A percentile compares a stretch with the other conserved stretches of the same genome.
Conservation (phyloP, 2,329 filamentous ascomycete genomes). For the Tolypocladium pustulatum region DNA sequence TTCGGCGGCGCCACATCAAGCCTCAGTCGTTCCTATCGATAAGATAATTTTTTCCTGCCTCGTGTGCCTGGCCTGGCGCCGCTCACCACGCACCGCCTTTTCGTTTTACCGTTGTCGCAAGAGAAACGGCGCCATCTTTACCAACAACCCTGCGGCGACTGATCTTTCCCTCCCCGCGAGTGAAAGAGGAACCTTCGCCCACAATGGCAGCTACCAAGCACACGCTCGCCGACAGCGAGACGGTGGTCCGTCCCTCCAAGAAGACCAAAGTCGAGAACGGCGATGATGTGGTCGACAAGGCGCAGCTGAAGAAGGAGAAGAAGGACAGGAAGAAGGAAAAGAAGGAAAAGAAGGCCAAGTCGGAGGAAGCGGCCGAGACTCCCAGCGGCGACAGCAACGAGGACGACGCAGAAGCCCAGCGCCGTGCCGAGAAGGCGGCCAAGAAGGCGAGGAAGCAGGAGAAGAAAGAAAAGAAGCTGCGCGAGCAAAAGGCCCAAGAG, state of each 20-base stretch:
- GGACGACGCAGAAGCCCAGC: slow-evolving; percentile 9
- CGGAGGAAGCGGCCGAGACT: slow-evolving; percentile 10
- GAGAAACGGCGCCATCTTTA: not conserved
- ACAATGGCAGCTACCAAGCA: slow-evolving; percentile 31
- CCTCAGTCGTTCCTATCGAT: slow-evolving; percentile 17
- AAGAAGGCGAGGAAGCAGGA: slow-evolving; percentile 20
- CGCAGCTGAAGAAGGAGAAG: slow-evolving; percentile 28
- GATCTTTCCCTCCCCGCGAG: not conserved
- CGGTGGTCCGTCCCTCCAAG: slow-evolving; percentile 22
- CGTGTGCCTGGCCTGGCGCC: not conserved
- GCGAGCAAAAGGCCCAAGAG: slow-evolving; percentile 21
- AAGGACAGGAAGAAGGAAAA: slow-evolving; percentile 29
- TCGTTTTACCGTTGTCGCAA: not conserved
- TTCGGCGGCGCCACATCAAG: not conserved
- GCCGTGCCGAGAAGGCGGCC: slow-evolving; percentile 9
- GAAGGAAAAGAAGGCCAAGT: slow-evolving; percentile 27
- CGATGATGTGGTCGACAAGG: slow-evolving; percentile 17
- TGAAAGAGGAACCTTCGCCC: not conserved
- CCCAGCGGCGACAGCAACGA: slow-evolving; percentile 9
- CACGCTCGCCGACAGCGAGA: slow-evolving; percentile 24
- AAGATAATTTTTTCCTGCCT: slow-evolving; percentile 16
- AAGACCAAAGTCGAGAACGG: slow-evolving; percentile 26
- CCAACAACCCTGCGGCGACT: not conserved
- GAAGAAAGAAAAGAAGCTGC: slow-evolving; percentile 20
- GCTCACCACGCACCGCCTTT: not conserved